Base-by-base conservation (phyloP, 306 rosid genomes). In the Rosa lucieae region DNA sequence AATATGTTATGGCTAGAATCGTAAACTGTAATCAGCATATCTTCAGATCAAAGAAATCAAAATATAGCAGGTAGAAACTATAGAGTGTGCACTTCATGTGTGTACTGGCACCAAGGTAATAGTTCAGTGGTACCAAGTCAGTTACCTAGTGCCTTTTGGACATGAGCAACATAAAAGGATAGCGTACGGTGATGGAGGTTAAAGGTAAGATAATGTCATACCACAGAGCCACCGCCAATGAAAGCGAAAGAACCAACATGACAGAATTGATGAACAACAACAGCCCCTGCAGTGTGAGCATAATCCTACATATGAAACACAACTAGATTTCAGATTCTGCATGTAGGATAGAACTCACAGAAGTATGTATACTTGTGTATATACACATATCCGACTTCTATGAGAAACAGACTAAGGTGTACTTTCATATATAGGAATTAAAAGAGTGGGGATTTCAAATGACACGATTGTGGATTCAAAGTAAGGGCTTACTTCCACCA, bases 191-290 rank as follows among this genome's bases (percentile, higher is more conserved):
- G 18, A 62, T 12, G 21, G 44, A 46, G 26, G 62, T 21, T 78
- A 70, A 37, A 71, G 79, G 76, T 67, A 14, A 21, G 71, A 58
- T 18, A 59, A 53, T 37, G 82, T 2, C 92, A 51, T 92, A 95
- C 99, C 97, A 91, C 92, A 5, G 99, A 90, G 77, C 99, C 99
- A 76, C 94, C 97, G 52, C 97, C 98, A 67, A 93, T 85, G 78
- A 95, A 95, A 43, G 98, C 88, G 87, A 86, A 90, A 42, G 98
- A 89, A 65, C 94, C 98, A 79, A 93, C 78, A 86, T 84, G 96
- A 80, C 97, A 93, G 87, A 95, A 93, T 71, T 95, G 99, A 85
- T 95, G 99, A 79, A 95, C 89, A 46, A 86, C 96, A 7, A 86
- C 86, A 2, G 89, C 96, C 58, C 99, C 99, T 15, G 94, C 98